Base-by-base conservation (phyloP, 768 basidiomycete species). In the Coprinellus micaceus region DNA sequence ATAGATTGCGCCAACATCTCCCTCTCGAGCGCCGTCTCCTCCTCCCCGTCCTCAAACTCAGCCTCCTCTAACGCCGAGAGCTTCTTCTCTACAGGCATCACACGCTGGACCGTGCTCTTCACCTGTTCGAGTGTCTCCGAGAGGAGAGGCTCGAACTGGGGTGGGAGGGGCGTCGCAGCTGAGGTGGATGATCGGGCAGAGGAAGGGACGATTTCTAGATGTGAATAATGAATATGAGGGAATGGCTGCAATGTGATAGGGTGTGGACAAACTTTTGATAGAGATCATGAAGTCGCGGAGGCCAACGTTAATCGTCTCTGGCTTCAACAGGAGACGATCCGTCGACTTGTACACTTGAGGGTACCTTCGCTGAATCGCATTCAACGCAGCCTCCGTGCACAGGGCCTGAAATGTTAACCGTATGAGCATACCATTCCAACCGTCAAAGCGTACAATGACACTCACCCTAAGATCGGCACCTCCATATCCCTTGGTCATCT, bases 271-370 rank as follows among this genome's bases (percentile, higher is more conserved):
- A 97, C 96, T 96, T 71, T 97, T 94, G 55, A 97, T 84, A 1
- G 96, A 92, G 64, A 96, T 89, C 93, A 98, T 93, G 67, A 99
- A 99, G 68, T 99, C 97, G 39, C 91, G 79, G 49, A 97, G 77
- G 30, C 87, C 83, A 17, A 98, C 84, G 29, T 79, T 78, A 59
- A 98, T 97, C 1, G 86, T 85, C 64, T 91, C 89, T 6, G 95
- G 90, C 60, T 91, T 83, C 53, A 98, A 77, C 48, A 94, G 66
- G 2, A 98, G 74, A 10, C 97, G 79, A 59, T 98, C 94, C 29
- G 79, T 83, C 4, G 91, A 89, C 71, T 91, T 89, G 78, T 99
- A 99, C 45, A 98, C 94, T 69, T 99, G 97, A 0, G 97, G 97
- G 69, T 99, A 99, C 53, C 89, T 80, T 57, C 97, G 77, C 66